Percentiles rank a stretch among this genome's conserved stretches.
Conservation (phyloP, 139 green algal species). For the Raphidocelis subcapitata region DNA sequence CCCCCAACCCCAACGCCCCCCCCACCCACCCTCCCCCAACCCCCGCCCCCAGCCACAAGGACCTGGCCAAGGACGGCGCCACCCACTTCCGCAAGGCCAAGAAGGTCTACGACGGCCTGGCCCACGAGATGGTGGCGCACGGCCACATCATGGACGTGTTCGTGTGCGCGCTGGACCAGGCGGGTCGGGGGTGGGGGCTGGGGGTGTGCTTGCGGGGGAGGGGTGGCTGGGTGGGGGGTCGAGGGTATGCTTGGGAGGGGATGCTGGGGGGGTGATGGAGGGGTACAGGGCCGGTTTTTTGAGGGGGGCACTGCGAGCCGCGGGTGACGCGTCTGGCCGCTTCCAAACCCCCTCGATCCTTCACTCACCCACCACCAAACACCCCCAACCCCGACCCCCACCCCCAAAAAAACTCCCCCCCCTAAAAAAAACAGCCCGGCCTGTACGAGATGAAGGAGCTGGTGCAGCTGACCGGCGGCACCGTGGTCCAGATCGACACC, state of each 20-base stretch:
- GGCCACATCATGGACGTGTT: constrained; percentile 94
- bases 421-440: too few species aligned
- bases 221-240: not conserved
- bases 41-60: constrained; percentile 67
- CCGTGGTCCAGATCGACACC: constrained; percentile 83
- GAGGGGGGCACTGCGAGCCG: too few species aligned
- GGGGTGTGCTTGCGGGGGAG: too few species aligned
- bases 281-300: too few species aligned
- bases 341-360: not conserved
- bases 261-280: too few species aligned
- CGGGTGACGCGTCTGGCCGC: too few species aligned
- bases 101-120: constrained; percentile 91
- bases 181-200: constrained; percentile 36
- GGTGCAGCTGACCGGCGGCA: constrained; percentile 84
- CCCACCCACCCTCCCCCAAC: too few species aligned
- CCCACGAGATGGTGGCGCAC: constrained; percentile 76
- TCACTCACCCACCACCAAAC: not conserved
- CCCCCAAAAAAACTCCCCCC: too few species aligned
- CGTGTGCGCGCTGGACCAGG: constrained; percentile 94
- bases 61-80: constrained; percentile 90
- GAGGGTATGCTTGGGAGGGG: too few species aligned
- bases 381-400: too few species aligned
- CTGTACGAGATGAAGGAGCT: constrained; percentile 90
- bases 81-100: constrained; percentile 85
- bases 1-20: too few species aligned